Conservation (phyloP, 441 rosid species). For the Populus hybrid region DNA sequence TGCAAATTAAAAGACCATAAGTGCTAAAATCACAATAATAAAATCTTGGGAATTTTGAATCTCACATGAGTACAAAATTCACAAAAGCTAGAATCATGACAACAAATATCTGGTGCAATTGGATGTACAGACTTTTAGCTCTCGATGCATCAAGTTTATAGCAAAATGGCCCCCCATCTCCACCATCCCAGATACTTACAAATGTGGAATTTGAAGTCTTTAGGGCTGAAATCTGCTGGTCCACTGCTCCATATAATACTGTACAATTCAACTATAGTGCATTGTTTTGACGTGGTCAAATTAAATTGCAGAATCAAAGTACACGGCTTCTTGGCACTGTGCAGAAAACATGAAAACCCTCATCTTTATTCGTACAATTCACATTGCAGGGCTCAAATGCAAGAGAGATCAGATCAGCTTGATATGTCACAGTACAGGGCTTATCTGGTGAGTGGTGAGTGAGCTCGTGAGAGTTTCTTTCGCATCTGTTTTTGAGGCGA, state of each 20-base stretch:
- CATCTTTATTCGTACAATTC: background rate
- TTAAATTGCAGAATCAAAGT: background rate
- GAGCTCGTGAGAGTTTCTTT: too few relatives aligned
- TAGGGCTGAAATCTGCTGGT: background rate
- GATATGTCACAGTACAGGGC: background rate
- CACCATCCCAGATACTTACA: background rate
- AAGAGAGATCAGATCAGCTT: background rate
- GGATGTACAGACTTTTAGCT: too few relatives aligned
- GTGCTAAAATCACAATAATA: too few relatives aligned
- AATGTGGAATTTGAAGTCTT: background rate
- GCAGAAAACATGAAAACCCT: background rate
- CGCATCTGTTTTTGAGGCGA: background rate
- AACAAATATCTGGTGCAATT: too few relatives aligned
- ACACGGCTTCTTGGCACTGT: background rate
- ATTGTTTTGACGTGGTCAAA: background rate
- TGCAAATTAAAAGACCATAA: too few relatives aligned
- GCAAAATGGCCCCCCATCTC: background rate
- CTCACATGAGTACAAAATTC: background rate
- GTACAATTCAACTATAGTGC: background rate
- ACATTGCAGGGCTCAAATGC: constrained; percentile 3
- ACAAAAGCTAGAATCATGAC: background rate
- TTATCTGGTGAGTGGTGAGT: background rate
- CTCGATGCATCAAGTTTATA: background rate
- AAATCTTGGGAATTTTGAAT: too few relatives aligned
- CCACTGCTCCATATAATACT: background rate